These are phyloP conservation scores for Colletotrichum sp. DNA, from an alignment of 2,329 filamentous ascomycete genomes.

Conservation along the genomic window DNA sequence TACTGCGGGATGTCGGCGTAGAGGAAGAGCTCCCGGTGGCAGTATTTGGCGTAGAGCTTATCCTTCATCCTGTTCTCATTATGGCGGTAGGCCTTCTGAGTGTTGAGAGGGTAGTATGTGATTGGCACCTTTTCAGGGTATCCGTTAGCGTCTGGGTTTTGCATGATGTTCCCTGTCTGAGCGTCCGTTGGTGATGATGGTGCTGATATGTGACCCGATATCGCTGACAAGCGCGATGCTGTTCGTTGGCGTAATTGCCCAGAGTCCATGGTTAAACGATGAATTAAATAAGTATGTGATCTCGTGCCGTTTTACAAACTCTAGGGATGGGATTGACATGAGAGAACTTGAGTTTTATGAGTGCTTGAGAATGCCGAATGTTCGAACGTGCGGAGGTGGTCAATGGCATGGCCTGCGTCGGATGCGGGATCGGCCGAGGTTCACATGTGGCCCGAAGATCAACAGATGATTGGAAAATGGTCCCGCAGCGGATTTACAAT, in stretches of 20 bases:
- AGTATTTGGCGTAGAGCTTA: conserved; percentile 13
- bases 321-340: fast-evolving
- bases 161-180: background rate
- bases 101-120: conserved; percentile 9
- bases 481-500: background rate
- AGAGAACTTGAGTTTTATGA: background rate
- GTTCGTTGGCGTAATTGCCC: background rate
- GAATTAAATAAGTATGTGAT: background rate
- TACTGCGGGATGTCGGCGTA: conserved; percentile 14
- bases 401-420: background rate
- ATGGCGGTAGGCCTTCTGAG: background rate
- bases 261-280: background rate
- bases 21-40: background rate
- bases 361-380: background rate
- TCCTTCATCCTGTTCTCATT: conserved; percentile 7
- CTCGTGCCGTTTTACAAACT: background rate
- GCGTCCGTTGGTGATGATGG: background rate
- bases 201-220: background rate
- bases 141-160: conserved; percentile 1
- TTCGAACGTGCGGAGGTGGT: background rate
- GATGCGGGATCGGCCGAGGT: background rate
- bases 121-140: conserved; percentile 9
- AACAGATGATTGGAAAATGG: background rate
- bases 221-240: background rate
- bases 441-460: background rate